Percentiles rank a stretch among this genome's conserved stretches.
These are phyloP conservation scores for Trametes cubensis DNA, from an alignment of 768 basidiomycete species.

Conservation along the genomic window DNA sequence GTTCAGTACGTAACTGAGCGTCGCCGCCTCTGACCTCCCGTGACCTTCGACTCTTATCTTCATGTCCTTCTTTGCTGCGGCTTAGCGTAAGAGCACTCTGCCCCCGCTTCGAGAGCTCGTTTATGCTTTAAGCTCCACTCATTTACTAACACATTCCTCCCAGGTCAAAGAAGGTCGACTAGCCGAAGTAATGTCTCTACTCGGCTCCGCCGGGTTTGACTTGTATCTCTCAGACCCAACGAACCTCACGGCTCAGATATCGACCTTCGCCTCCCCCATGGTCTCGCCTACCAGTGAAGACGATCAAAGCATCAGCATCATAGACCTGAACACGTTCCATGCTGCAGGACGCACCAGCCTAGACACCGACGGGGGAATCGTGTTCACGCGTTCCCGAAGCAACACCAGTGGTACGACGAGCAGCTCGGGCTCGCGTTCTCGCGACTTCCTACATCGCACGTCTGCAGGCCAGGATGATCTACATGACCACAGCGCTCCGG, in stretches of 20 bases:
- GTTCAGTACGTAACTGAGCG: slow-evolving; percentile 8
- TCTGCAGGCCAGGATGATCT: neutral
- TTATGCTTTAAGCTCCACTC: neutral
- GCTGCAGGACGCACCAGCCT: slow-evolving; percentile 35
- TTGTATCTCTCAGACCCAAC: slow-evolving; percentile 43
- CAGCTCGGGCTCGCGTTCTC: slow-evolving; percentile 20
- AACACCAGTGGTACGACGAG: slow-evolving; percentile 39
- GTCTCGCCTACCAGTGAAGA: slow-evolving; percentile 30
- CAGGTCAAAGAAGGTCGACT: slow-evolving; percentile 72
- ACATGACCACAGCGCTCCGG: neutral
- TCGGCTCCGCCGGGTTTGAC: slow-evolving; percentile 65
- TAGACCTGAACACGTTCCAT: slow-evolving; percentile 40
- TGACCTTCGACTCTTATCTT: slow-evolving; percentile 15
- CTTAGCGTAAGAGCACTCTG: neutral
- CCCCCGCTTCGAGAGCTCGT: too few relatives aligned
- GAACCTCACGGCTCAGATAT: slow-evolving; percentile 33
- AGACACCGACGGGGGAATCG: slow-evolving; percentile 41
- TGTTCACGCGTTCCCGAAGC: slow-evolving; percentile 53
- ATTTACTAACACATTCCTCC: slow-evolving; percentile 7
- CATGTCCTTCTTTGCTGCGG: neutral
- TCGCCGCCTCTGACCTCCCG: neutral
- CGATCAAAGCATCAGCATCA: slow-evolving; percentile 20
- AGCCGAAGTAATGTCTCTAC: slow-evolving; percentile 60
- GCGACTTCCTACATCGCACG: neutral
- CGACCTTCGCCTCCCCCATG: slow-evolving; percentile 32